These are phyloP conservation scores for Rheum nobile DNA, from an alignment of 148 eudicot species.

Conservation along the genomic window DNA sequence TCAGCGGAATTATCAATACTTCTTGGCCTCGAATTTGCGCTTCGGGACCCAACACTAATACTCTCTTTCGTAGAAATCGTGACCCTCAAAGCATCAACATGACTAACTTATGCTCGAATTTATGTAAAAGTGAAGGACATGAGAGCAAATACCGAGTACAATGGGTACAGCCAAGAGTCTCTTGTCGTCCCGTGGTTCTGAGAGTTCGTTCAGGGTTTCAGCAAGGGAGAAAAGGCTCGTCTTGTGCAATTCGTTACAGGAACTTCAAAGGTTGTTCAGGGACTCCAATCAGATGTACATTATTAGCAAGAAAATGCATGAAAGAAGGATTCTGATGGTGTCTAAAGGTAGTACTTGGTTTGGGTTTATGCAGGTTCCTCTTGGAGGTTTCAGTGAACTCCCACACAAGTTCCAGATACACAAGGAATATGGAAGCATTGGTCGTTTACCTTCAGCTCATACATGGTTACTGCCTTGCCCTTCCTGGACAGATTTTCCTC, in stretches of 20 bases:
- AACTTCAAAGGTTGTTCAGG: constrained; percentile 99
- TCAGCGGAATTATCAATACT: too few species aligned
- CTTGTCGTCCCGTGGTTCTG: constrained; percentile 98
- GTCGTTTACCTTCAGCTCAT: constrained; percentile 95
- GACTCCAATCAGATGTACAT: too few species aligned
- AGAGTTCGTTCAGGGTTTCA: constrained; percentile 89
- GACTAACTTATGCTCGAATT: not conserved
- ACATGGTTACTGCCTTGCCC: constrained; percentile 48
- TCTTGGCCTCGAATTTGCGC: too few species aligned
- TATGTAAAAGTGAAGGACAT: constrained; percentile 64
- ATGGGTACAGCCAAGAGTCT: constrained; percentile 84
- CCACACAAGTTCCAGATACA: constrained; percentile 98
- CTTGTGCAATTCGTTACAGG: constrained; percentile 95
- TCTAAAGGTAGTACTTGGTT: not conserved
- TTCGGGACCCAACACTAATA: too few species aligned
- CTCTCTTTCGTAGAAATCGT: too few species aligned
- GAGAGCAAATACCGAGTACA: constrained; percentile 96
- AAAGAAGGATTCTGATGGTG: too few species aligned
- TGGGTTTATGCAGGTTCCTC: constrained; percentile 52
- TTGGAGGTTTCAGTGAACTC: constrained; percentile 93
- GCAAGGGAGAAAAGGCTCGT: constrained; percentile 98
- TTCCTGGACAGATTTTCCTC: not conserved
- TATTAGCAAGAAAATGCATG: too few species aligned
- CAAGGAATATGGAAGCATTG: constrained; percentile 87
- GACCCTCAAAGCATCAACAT: not conserved